Percentiles rank a stretch among this genome's conserved stretches.
Evolutionary conservation across 805 yeast genomes (phyloP).

Genomic region (Candida montana): DNA sequence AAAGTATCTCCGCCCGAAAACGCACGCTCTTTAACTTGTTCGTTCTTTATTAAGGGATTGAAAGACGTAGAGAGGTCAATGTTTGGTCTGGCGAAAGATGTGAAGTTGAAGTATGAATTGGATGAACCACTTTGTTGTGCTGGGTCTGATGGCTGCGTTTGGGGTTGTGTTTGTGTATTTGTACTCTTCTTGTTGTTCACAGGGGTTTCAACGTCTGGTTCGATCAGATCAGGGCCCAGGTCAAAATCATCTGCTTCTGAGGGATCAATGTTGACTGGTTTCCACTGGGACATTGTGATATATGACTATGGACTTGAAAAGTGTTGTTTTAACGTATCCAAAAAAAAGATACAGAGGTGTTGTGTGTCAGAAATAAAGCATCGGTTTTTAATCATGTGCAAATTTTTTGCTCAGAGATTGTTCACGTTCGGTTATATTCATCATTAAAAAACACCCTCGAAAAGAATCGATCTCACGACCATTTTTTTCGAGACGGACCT

Average conservation of each 20-base stretch:
- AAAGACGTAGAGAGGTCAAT: conserved; percentile 27
- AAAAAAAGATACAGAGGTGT: conserved; percentile 11
- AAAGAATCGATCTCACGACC: conserved; percentile 15
- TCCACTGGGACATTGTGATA: conserved; percentile 18
- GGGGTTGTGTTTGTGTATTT: conserved; percentile 1
- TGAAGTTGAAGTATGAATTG: conserved; percentile 24
- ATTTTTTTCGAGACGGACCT: conserved; percentile 10
- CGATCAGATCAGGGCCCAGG: conserved; percentile 24
- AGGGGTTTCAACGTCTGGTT: conserved; percentile 20
- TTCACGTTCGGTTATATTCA: conserved; percentile 26
- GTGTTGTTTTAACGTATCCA: too few species aligned
- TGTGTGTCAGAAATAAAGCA: conserved; percentile 25
- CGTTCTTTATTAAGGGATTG: conserved; percentile 27
- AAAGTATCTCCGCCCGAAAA: conserved; percentile 62
- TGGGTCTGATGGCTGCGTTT: neutral
- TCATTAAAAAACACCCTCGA: conserved; percentile 18
- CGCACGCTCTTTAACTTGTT: conserved; percentile 24
- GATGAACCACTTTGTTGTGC: conserved; percentile 3
- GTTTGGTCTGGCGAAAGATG: conserved; percentile 25
- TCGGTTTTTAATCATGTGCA: conserved; percentile 26
- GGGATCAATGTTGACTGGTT: conserved; percentile 24
- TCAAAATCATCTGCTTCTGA: conserved; percentile 25
- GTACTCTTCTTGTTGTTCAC: neutral
- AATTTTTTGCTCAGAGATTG: conserved; percentile 26
- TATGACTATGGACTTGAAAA: too few species aligned